Percentiles rank a stretch among this genome's conserved stretches.
These are phyloP conservation scores for Alternaria alternata DNA, from an alignment of 2,329 filamentous ascomycete species.

Conservation along the genomic window DNA sequence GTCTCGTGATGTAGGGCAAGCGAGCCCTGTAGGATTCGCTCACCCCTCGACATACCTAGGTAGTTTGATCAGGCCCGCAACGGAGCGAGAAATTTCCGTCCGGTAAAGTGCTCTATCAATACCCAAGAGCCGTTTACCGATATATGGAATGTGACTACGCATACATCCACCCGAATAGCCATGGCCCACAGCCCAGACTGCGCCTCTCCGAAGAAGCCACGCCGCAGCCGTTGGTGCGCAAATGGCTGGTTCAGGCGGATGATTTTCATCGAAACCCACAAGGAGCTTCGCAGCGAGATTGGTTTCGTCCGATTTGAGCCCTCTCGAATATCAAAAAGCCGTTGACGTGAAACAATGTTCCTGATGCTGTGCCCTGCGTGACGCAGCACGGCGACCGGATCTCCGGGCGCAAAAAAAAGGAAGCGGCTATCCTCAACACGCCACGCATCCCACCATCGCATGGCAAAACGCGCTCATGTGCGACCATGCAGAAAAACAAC, in stretches of 20 bases:
- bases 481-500: constrained; percentile 26
- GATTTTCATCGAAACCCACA: constrained; percentile 31
- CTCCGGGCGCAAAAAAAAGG: background rate
- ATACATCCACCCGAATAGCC: constrained; percentile 19
- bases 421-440: constrained; percentile 5
- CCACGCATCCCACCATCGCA: constrained; percentile 5
- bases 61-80: constrained; percentile 21
- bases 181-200: constrained; percentile 30
- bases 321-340: constrained; percentile 37
- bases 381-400: constrained; percentile 12
- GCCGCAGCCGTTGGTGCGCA: constrained; percentile 30
- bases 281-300: constrained; percentile 30
- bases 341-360: constrained; percentile 22
- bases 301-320: constrained; percentile 15
- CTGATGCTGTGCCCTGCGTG: constrained; percentile 22
- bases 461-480: constrained; percentile 19
- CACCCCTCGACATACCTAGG: constrained; percentile 9
- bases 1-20: constrained; percentile 26
- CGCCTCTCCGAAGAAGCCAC: constrained; percentile 21
- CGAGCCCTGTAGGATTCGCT: constrained; percentile 27
- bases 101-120: constrained; percentile 24
- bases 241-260: constrained; percentile 23
- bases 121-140: constrained; percentile 24
- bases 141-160: constrained; percentile 22
- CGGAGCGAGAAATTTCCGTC: constrained; percentile 45